A percentile compares a stretch with the other conserved stretches of the same genome.
These are phyloP conservation scores for Flaveria brownii DNA, from an alignment of 129 eudicot genomes.

Conservation along the genomic window DNA sequence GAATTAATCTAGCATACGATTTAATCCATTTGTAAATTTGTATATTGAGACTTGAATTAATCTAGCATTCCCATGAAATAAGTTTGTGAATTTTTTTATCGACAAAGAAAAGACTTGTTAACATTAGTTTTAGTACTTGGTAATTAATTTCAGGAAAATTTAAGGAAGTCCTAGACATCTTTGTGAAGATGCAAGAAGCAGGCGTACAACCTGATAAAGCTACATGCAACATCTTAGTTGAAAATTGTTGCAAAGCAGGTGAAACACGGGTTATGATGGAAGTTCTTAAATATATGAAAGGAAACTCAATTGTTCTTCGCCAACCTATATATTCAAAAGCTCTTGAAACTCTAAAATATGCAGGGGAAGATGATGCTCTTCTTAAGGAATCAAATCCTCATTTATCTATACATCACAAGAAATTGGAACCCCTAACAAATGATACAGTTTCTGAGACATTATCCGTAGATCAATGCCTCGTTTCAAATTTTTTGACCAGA, in stretches of 20 bases:
- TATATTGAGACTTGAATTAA: too few species aligned
- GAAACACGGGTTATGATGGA: conserved; percentile 61
- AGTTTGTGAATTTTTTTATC: conserved; percentile 15
- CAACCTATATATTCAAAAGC: conserved; percentile 62
- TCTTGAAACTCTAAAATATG: conserved; percentile 47
- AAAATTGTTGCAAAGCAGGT: conserved; percentile 58
- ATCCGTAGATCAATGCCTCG: conserved; percentile 48
- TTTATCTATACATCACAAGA: conserved; percentile 37
- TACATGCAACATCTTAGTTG: conserved; percentile 78
- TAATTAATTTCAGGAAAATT: conserved; percentile 57
- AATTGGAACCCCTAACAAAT: conserved; percentile 24
- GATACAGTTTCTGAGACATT: conserved; percentile 20
- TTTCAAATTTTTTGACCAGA: conserved; percentile 47
- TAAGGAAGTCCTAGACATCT: conserved; percentile 63
- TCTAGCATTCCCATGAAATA: too few species aligned
- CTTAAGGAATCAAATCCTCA: conserved; percentile 77
- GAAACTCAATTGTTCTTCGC: conserved; percentile 72
- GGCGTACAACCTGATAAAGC: conserved; percentile 97
- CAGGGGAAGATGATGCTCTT: conserved; percentile 50
- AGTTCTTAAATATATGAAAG: conserved; percentile 78
- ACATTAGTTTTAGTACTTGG: conserved; percentile 9
- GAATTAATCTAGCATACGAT: too few species aligned
- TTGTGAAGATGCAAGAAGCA: conserved; percentile 83
- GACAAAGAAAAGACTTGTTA: conserved; percentile 1
- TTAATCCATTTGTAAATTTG: too few species aligned